Evolutionary conservation across 345 rosid genomes (phyloP), one percentile per base, ranked within the genome.

Genomic region (Hypericum androsaemum): DNA sequence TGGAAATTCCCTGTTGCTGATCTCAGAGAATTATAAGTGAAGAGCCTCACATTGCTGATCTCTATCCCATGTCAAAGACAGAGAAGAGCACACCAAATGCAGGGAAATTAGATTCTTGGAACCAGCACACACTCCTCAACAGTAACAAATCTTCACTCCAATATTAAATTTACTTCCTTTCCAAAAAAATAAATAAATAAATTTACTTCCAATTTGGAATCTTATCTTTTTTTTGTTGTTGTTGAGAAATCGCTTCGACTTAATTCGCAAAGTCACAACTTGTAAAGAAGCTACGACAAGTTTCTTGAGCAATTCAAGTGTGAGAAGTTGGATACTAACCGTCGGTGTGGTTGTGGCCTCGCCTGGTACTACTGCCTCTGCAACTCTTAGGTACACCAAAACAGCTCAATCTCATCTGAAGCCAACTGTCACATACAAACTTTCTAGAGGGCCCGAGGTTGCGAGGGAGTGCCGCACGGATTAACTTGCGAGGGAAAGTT

Each of bases 1-100:
- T 80, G 81, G 60, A 87, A 90, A 63, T 64, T 44, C 38, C 50
- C 53, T 0, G 98, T 82, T 10, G 96, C 96, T 32, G 92, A 84
- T 76, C 89, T 70, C 67, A 90, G 54, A 1, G 95, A 73, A 58
- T 77, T 82, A 59, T 67, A 84, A n/a, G 88, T 71, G 68, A 87
- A 82, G 15, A 82, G 74, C 58, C 80, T 79, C 58, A 84, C 78
- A 60, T 87, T 79, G 76, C 66, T 53, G 53, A 88, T 70, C 43
- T 70, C 72, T 64, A 87, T 73, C 71, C 72, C 92, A 87, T 75
- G 36, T 50, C 38, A 59, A 39, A 53, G 51, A 60, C 52, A 71
- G 4, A 22, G 32, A 22, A 22, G 32, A 57, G 36, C 17, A 53
- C 12, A 12, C 22, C 13, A 43, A 53, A 17, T 39, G 52, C 51